Evolutionary conservation across 176 grass and related monocot species (phyloP).

Genomic region (Juncus inflexus): DNA sequence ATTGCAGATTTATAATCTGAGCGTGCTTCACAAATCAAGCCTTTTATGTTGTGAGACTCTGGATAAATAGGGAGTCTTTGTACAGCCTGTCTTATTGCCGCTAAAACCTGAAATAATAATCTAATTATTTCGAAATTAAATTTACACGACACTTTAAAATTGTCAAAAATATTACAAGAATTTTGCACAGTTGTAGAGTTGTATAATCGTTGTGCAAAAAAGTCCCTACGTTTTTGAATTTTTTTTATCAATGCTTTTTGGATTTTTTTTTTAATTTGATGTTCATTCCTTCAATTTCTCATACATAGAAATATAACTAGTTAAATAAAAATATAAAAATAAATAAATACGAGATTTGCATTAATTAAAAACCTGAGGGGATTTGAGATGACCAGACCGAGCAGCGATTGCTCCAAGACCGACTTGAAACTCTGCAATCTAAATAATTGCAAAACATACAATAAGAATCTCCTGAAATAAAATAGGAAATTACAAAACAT

Average conservation of each 20-base stretch:
- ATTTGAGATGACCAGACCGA: slow-evolving; percentile 57
- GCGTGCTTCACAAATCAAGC: slow-evolving; percentile 76
- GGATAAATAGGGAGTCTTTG: slow-evolving; percentile 61
- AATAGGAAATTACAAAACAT: background rate
- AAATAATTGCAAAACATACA: slow-evolving; percentile 17
- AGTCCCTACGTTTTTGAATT: too few relatives aligned
- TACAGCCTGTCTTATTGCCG: slow-evolving; percentile 86
- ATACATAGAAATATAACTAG: too few relatives aligned
- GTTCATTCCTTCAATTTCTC: too few relatives aligned
- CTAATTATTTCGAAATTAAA: too few relatives aligned
- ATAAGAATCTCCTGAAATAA: slow-evolving; percentile 19
- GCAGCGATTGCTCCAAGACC: slow-evolving; percentile 76
- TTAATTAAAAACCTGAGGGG: slow-evolving; percentile 54
- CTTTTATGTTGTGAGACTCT: slow-evolving; percentile 85
- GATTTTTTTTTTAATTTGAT: too few relatives aligned
- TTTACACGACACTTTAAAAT: too few relatives aligned
- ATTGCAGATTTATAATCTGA: slow-evolving; percentile 74
- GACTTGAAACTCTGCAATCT: slow-evolving; percentile 88
- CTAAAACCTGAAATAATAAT: slow-evolving; percentile 44
- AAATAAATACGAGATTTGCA: background rate
- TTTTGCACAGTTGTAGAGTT: too few relatives aligned
- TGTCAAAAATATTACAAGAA: too few relatives aligned
- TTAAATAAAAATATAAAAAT: background rate
- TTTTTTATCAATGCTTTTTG: too few relatives aligned
- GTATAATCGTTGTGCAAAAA: too few relatives aligned